Evolutionary conservation across 805 yeast genomes (phyloP), one percentile per base, ranked within the genome.

Genomic region (Cephaloascus albidus): DNA sequence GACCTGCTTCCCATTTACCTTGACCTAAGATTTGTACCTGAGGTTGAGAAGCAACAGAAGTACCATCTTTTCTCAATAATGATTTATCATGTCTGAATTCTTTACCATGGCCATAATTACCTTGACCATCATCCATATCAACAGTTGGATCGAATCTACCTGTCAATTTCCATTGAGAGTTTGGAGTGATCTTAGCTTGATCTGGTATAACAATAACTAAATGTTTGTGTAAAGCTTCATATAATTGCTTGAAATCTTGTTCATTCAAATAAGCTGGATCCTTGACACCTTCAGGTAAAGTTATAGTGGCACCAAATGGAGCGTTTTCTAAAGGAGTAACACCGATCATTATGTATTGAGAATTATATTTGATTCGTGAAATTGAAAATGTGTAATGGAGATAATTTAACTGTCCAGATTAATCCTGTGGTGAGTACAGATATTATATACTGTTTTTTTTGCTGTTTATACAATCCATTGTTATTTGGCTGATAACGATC

Each of bases 11-110:
- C 64, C 81, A 81, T 2, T 59, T 53, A 12, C 95, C 95, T 53
- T 87, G 89, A 33, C 96, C 96, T 40, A 87, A 74, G 53, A 86
- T 84, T 63, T 86, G 94, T 17, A 87, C 95, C 57, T 87, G 95
- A 2, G 96, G 95, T 55, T 85, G 88, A 38, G 68, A 58, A 35
- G 90, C 89, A 36, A 86, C 85, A 5, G 88, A 72, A 42, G 74
- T 72, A 35, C 95, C 94, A 54, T 87, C 96, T 53, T 81, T 83
- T 45, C 77, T 77, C 45, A 87, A 71, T 18, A 87, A 85, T 1
- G 89, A 63, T 43, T 66, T 63, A 27, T 59, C 58, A 49, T 67
- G 71, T 46, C 72, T 61, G 46, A 67, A 67, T 43, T 84, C 82
- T 55, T 85, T 82, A 41, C 90, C 89, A 51, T 87, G 96, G 26